Conservation (phyloP, 2,329 filamentous ascomycete species). For the Monosporascus sp. region DNA sequence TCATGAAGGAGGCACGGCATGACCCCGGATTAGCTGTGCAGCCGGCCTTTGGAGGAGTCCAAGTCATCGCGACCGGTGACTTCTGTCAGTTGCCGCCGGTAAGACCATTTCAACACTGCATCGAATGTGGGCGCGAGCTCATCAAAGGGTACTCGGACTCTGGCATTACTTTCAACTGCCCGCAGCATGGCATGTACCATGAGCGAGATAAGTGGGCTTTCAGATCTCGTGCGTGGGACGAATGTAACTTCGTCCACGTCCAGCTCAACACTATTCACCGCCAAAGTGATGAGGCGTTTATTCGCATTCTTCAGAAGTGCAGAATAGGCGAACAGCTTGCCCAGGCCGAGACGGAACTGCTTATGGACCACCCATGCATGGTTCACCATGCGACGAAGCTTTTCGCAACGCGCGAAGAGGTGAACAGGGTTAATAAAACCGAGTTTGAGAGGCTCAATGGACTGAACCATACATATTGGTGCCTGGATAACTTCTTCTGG, state of each 20-base stretch:
- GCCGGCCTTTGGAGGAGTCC: constrained; percentile 40
- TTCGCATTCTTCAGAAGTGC: constrained; percentile 50
- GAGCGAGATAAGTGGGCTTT: constrained; percentile 59
- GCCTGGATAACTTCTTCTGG: constrained; percentile 38
- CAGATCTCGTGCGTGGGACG: constrained; percentile 47
- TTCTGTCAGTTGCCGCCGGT: constrained; percentile 59
- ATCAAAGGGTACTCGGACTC: constrained; percentile 6
- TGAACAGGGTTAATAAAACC: constrained; percentile 28
- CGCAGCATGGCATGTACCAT: constrained; percentile 30
- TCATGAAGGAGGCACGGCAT: constrained; percentile 37
- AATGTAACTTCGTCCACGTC: constrained; percentile 48
- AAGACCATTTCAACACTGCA: constrained; percentile 49
- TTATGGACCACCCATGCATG: constrained; percentile 41
- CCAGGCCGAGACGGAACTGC: constrained; percentile 30
- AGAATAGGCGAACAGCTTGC: constrained; percentile 40
- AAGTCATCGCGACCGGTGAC: constrained; percentile 54
- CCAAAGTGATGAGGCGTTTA: constrained; percentile 50
- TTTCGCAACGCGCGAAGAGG: constrained; percentile 36
- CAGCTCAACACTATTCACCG: constrained; percentile 52
- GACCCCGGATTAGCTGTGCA: not conserved
- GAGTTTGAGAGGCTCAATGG: constrained; percentile 29
- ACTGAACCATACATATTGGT: constrained; percentile 24
- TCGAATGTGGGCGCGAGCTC: constrained; percentile 36
- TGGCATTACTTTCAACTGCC: constrained; percentile 26
- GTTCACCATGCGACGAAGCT: constrained; percentile 40